These are phyloP conservation scores for Agapanthus africanus DNA, from an alignment of 106 monocot genomes.

Conservation along the genomic window DNA sequence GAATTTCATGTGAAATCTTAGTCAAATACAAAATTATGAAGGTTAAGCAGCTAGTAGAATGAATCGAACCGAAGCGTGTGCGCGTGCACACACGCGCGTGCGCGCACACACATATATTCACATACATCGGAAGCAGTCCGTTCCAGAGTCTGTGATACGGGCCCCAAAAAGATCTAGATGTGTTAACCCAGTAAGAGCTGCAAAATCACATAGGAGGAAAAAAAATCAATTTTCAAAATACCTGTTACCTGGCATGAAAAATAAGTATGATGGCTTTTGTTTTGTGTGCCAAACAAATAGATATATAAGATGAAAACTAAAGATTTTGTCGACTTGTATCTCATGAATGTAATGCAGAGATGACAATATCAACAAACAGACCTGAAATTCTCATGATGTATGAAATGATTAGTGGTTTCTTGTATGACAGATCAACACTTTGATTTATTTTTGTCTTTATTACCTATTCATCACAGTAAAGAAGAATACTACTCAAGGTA, in stretches of 20 bases:
- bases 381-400: too few relatives aligned
- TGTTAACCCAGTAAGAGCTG: slow-evolving; percentile 90
- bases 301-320: neutral
- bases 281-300: neutral
- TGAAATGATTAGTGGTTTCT: too few relatives aligned
- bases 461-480: too few relatives aligned
- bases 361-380: neutral
- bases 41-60: neutral
- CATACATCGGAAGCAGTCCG: slow-evolving; percentile 58
- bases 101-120: neutral
- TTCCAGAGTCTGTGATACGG: slow-evolving; percentile 73
- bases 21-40: neutral
- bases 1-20: neutral
- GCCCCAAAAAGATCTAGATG: slow-evolving; percentile 99
- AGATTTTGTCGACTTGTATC: too few relatives aligned
- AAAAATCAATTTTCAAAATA: neutral
- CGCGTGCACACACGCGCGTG: neutral
- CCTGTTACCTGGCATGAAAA: neutral
- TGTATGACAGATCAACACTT: too few relatives aligned
- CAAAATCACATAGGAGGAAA: slow-evolving; percentile 10
- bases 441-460: too few relatives aligned
- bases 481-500: too few relatives aligned
- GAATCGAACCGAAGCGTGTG: neutral
- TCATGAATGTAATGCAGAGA: too few relatives aligned
- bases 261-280: neutral